Base-by-base conservation (phyloP, 2,329 filamentous ascomycete species). In the Neoscytalidium dimidiatum region DNA sequence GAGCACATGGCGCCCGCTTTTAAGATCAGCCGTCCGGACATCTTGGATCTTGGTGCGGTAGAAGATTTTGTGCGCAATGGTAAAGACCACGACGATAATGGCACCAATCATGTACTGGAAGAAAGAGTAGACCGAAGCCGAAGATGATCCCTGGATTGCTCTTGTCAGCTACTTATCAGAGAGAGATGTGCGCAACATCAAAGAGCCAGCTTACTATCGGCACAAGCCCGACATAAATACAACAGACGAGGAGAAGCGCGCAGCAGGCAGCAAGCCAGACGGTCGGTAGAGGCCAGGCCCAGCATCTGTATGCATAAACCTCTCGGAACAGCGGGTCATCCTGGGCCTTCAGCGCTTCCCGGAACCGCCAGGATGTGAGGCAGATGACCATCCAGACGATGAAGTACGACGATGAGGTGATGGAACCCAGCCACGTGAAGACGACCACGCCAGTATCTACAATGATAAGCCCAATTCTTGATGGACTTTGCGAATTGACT, bases 321-420 rank as follows among this genome's bases (percentile, higher is more conserved):
- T 69, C 66, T 1, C 57, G 44, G 64, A 77, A 74, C 0, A 77
- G 64, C 1, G 66, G 56, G 56, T 73, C 70, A 19, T 69, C 66
- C 38, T 73, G 71, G 3, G 70, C 70, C 17, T 68, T 66, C 21
- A 74, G 58, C 6, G 72, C 72, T 5, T 66, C 66, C 14, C 68
- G 75, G 66, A 78, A 78, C 2, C 73, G 69, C 41, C 68, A 74
- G 3, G 69, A 71, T 2, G 72, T 77, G 58, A 75, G 68, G 6
- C 71, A 62, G 35, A 78, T 73, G 23, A 78, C 71, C 17, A 74
- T 66, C 74, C 75, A 78, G 52, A 71, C 71, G 64, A 69, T 70
- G 66, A 77, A 77, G 66, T 69, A 75, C 1, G 70, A 69, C 2
- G 75, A 68, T 35, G 71, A 74, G 4, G 74, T 71, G 52, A 78